Evolutionary conservation across 305 asterid genomes (phyloP), one percentile per base, ranked within the genome.

Genomic region (Fraxinus floribunda): DNA sequence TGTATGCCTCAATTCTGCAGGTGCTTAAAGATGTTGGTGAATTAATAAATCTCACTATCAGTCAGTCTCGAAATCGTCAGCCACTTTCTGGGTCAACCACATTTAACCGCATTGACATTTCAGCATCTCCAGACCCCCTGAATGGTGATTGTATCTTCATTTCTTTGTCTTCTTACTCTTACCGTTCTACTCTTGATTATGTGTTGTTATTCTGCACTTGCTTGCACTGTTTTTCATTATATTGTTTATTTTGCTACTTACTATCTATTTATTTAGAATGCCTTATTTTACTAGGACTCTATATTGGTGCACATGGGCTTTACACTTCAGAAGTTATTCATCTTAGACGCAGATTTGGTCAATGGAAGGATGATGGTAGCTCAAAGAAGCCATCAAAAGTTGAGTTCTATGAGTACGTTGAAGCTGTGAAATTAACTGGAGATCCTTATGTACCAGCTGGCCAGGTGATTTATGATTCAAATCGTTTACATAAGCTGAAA

Each of bases 381-480:
- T 70, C 85, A 73, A 91, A 87, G 85, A 93, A 91, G 84, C 90
- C 92, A 49, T 86, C 93, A 72, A 89, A 88, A 85, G 76, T 93
- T 75, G 94, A 94, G 88, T 96, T 94, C 84, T 93, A 93, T 70
- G 98, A 95, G 86, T 95, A 92, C 76, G 98, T 95, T 75, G 98
- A 95, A 89, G 98, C 98, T 83, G 96, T 91, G 55, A 95, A 95
- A 85, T 83, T 95, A 81, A 91, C 97, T 16, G 98, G 98, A 83
- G 98, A 93, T 85, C 96, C 94, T 83, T 87, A 89, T 86, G 95
- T 96, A 83, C 99, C 99, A 79, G 99, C 98, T 80, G 99, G 99
- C 87, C 94, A 96, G 98, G 99, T 96, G 86, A 82, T 72, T 79
- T 64, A 41, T 82, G 55, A 80, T 80, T 81, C 18, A 66, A 22